phyloP scores from a whole-genome alignment of 2,329 filamentous ascomycete species.

The Allantophomopsis cytisporea region DNA sequence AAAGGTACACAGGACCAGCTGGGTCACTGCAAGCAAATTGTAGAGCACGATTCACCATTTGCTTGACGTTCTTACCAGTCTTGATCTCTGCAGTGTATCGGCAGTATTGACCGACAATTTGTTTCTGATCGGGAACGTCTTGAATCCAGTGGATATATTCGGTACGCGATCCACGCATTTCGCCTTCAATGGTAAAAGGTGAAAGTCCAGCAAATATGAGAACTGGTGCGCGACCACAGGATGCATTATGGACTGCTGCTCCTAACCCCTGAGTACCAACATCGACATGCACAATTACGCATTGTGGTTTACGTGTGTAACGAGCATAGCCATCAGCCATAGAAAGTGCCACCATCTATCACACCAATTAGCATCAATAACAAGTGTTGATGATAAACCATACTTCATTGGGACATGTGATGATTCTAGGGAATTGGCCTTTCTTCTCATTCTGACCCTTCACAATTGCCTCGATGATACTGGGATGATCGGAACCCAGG shows the following conservation, averaged over 20 bases:
- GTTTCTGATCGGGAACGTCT: slow-evolving; percentile 62
- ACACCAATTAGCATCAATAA: no score
- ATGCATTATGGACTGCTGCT: slow-evolving; percentile 63
- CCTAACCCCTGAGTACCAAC: slow-evolving; percentile 65
- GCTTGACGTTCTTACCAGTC: slow-evolving; percentile 60
- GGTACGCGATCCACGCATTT: slow-evolving; percentile 54
- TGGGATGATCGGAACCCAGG: slow-evolving; percentile 46
- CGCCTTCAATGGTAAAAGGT: slow-evolving; percentile 59
- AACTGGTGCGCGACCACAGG: slow-evolving; percentile 51
- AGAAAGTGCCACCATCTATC: slow-evolving; percentile 58
- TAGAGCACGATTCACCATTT: slow-evolving; percentile 59
- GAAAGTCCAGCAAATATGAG: slow-evolving; percentile 65
- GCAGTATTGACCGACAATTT: slow-evolving; percentile 61
- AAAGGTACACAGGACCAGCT: slow-evolving; percentile 56
- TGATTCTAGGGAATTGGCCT: slow-evolving; percentile 47
- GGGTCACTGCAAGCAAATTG: slow-evolving; percentile 59
- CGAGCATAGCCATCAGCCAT: slow-evolving; percentile 66
- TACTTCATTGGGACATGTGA: slow-evolving; percentile 56
- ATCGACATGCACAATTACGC: slow-evolving; percentile 62
- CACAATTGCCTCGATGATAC: slow-evolving; percentile 60
- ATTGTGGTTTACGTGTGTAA: slow-evolving; percentile 52
- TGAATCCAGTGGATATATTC: slow-evolving; percentile 75
- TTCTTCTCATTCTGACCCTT: slow-evolving; percentile 55
- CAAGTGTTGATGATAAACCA: no score
- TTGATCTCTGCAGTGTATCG: slow-evolving; percentile 60